These are phyloP conservation scores for Hordeum pubiflorum DNA, from an alignment of 202 grass and related monocot genomes.

Conservation along the genomic window DNA sequence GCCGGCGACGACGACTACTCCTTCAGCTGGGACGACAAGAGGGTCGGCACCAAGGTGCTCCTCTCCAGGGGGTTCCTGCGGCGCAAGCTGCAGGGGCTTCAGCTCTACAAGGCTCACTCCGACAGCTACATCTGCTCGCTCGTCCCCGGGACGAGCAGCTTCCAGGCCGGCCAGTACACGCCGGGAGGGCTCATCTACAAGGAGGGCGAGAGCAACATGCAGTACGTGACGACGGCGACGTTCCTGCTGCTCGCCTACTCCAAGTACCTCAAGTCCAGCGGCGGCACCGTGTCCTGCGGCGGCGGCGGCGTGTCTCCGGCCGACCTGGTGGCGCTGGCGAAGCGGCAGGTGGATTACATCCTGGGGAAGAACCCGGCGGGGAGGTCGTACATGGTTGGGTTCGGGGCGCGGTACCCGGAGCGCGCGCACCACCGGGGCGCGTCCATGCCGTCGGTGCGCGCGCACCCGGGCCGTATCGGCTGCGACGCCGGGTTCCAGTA, in stretches of 20 bases:
- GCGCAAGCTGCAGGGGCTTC: conserved; percentile 28
- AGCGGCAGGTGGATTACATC: conserved; percentile 66
- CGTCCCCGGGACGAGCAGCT: conserved; percentile 47
- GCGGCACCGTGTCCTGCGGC: conserved; percentile 23
- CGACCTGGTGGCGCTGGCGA: conserved; percentile 31
- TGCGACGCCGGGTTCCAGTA: conserved; percentile 62
- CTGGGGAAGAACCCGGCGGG: conserved; percentile 57
- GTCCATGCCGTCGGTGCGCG: conserved; percentile 41
- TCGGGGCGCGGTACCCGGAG: conserved; percentile 23
- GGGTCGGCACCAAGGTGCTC: conserved; percentile 50
- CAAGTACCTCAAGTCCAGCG: conserved; percentile 50
- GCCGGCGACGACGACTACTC: conserved; percentile 55
- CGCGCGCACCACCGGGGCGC: conserved; percentile 57
- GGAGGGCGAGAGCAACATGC: conserved; percentile 52
- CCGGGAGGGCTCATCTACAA: conserved; percentile 59
- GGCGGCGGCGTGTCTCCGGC: conserved; percentile 16
- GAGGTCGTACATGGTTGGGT: conserved; percentile 76
- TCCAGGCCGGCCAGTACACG: conserved; percentile 52
- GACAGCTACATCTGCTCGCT: conserved; percentile 83
- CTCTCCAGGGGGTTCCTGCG: conserved; percentile 51
- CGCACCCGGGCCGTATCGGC: conserved; percentile 16
- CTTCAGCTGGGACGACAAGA: conserved; percentile 93
- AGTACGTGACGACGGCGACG: conserved; percentile 73
- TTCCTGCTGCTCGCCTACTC: conserved; percentile 67
- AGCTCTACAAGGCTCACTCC: conserved; percentile 68